phyloP scores from a whole-genome alignment of 805 yeast species.

The Myxozyma sirexii region DNA sequence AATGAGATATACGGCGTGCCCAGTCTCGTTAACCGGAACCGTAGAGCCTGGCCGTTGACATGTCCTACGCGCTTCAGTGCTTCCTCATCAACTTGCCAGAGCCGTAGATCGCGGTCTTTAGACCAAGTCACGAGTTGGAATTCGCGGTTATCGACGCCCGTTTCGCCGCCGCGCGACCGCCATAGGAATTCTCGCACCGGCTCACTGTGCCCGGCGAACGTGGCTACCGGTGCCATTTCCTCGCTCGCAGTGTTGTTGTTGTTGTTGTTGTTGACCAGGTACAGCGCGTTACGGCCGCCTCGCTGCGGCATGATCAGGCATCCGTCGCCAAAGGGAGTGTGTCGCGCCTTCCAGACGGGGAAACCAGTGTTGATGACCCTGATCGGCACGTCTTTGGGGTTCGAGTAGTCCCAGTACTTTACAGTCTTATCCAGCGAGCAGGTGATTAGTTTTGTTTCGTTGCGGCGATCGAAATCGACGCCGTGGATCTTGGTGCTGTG shows the following conservation, averaged over 20 bases:
- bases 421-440: slow-evolving; percentile 86
- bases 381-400: slow-evolving; percentile 48
- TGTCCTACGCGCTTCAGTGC: slow-evolving; percentile 48
- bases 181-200: slow-evolving; percentile 87
- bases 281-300: slow-evolving; percentile 74
- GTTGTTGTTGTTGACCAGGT: slow-evolving; percentile 45
- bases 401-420: slow-evolving; percentile 74
- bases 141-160: slow-evolving; percentile 65
- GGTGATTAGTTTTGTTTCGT: slow-evolving; percentile 65
- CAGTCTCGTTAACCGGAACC: slow-evolving; percentile 46
- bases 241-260: slow-evolving; percentile 34
- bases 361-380: slow-evolving; percentile 69
- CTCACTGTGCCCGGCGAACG: slow-evolving; percentile 79
- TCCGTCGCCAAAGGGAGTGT: slow-evolving; percentile 84
- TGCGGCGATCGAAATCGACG: slow-evolving; percentile 71
- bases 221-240: slow-evolving; percentile 55
- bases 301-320: slow-evolving; percentile 88
- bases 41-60: slow-evolving; percentile 45
- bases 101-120: slow-evolving; percentile 76
- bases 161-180: slow-evolving; percentile 62
- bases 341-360: slow-evolving; percentile 88
- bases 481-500: slow-evolving; percentile 90
- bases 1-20: slow-evolving; percentile 53
- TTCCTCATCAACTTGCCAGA: slow-evolving; percentile 70
- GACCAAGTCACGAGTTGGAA: slow-evolving; percentile 95